phyloP scores from a whole-genome alignment of 148 eudicot species.

The Heliosperma pusillum region DNA sequence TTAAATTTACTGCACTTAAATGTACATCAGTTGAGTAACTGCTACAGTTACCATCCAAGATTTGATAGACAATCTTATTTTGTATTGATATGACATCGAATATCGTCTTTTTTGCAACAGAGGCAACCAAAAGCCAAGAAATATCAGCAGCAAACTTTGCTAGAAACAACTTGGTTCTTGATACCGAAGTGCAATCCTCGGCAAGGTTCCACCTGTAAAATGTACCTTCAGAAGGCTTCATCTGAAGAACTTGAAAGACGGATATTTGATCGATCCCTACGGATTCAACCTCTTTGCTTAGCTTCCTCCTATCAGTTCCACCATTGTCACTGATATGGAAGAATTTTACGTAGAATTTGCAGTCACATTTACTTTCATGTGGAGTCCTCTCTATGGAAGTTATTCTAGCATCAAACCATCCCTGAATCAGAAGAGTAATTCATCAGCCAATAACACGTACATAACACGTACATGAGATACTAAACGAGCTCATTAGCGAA shows the following conservation, averaged over 20 bases:
- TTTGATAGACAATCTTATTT: slow-evolving; percentile 61
- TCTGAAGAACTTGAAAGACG: slow-evolving; percentile 60
- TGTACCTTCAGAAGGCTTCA: slow-evolving; percentile 46
- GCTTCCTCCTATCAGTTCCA: slow-evolving; percentile 35
- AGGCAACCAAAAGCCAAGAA: slow-evolving; percentile 75
- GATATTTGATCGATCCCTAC: slow-evolving; percentile 56
- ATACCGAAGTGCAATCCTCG: slow-evolving; percentile 67
- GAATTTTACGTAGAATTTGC: slow-evolving; percentile 60
- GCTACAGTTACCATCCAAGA: slow-evolving; percentile 43
- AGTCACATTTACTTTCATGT: slow-evolving; percentile 57
- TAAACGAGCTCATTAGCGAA: neutral
- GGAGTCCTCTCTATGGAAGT: slow-evolving; percentile 74
- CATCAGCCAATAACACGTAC: neutral
- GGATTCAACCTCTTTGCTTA: slow-evolving; percentile 45
- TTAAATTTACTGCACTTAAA: slow-evolving; percentile 56
- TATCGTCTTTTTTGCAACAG: slow-evolving; percentile 51
- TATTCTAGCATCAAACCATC: slow-evolving; percentile 81
- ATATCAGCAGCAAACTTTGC: slow-evolving; percentile 68
- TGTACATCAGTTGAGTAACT: slow-evolving; percentile 26
- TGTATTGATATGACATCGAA: slow-evolving; percentile 59
- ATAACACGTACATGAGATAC: neutral
- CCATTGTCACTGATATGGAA: slow-evolving; percentile 46
- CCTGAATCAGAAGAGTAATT: slow-evolving; percentile 35
- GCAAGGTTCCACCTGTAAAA: slow-evolving; percentile 67
- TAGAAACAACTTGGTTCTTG: slow-evolving; percentile 48